Evolutionary conservation across 1,284 basidiomycete species (phyloP), one percentile per base, ranked within the genome.

Genomic region (Athelia psychrophila): DNA sequence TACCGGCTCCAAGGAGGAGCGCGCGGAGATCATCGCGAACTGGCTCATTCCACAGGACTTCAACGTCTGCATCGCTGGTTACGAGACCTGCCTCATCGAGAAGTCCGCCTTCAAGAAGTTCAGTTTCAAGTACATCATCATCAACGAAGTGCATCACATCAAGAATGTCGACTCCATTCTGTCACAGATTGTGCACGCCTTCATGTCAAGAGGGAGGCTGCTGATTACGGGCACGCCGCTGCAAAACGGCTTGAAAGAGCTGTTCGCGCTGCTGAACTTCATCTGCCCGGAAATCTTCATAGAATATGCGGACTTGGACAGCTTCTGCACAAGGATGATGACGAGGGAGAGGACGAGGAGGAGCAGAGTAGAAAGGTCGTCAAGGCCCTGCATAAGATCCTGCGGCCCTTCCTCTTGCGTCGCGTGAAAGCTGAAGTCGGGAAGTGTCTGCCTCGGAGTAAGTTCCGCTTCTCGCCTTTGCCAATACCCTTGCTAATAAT

Each of bases 101-200:
- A 95, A 95, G 73, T 81, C 84, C 23, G 82, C 90, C 0, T 79
- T 99, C 60, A 95, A 93, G 72, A 97, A 96, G 70, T 93, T 98
- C 64, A 91, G 89, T 0, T 99, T 98, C 79, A 93, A 97, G 72
- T 99, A 99, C 73, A 98, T 99, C 69, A 82, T 94, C 60, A 99
- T 99, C 64, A 96, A 99, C 73, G 97, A 99, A 73, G 97, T 96
- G 1, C 97, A 99, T 66, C 90, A 96, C 35, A 99, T 99, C 83
- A 99, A 99, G 78, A 99, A 99, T 63, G 95, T 96, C 62, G 94
- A 99, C 67, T 98, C 94, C 25, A 90, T 98, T 62, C 82, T 99
- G 12, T 90, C 89, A 16, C 94, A 98, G 72, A 98, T 99, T 63
- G 95, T 99, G 50, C 86, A 96, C 55, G 79, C 90, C 2, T 99